phyloP scores from a whole-genome alignment of 2,329 filamentous ascomycete genomes.

The Akanthomyces muscarius region DNA sequence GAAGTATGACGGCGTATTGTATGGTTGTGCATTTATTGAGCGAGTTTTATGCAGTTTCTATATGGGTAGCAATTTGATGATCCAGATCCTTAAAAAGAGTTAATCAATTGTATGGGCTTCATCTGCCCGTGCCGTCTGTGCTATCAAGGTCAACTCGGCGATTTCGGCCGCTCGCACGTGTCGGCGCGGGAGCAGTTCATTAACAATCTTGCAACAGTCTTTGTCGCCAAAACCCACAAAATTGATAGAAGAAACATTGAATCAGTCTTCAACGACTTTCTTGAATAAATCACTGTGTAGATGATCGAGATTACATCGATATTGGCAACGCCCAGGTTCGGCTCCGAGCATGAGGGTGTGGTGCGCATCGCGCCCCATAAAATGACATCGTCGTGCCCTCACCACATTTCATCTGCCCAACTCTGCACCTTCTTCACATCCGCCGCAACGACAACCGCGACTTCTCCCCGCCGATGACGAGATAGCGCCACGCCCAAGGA shows the following conservation, averaged over 20 bases:
- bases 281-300: not conserved
- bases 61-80: too few relatives aligned
- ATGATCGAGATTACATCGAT: conserved; percentile 1
- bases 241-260: not conserved
- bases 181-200: not conserved
- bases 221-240: not conserved
- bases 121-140: not conserved
- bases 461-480: not conserved
- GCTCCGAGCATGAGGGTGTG: not conserved
- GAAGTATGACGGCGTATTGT: not conserved
- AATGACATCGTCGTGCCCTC: conserved; percentile 5
- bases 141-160: not conserved
- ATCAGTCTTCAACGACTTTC: not conserved
- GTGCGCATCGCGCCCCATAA: conserved; percentile 10
- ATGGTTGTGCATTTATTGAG: too few relatives aligned
- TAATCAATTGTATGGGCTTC: not conserved
- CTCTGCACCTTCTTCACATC: not conserved
- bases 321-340: not conserved
- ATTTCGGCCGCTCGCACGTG: conserved; percentile 6
- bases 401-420: too few relatives aligned
- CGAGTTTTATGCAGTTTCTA: too few relatives aligned
- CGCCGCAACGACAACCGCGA: too few relatives aligned
- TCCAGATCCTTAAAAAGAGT: too few relatives aligned
- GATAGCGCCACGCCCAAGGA: not conserved
- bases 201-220: not conserved